phyloP scores from a whole-genome alignment of 2,329 filamentous ascomycete genomes.

The Plectosphaerella plurivora region DNA sequence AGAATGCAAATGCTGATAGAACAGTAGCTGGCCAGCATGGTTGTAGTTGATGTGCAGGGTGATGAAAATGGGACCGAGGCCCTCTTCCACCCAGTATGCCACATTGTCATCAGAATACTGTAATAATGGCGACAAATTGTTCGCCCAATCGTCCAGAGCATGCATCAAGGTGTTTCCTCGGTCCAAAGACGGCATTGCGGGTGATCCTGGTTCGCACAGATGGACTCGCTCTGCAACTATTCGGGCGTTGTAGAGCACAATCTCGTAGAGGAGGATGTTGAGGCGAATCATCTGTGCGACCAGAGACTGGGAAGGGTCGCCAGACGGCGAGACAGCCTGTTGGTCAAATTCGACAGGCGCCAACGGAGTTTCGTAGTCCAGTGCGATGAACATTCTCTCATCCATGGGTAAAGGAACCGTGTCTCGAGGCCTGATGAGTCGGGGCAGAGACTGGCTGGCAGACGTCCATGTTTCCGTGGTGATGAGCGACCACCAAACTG shows the following conservation, averaged over 20 bases:
- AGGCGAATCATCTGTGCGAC: conserved; percentile 22
- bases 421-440: conserved; percentile 11
- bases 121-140: conserved; percentile 26
- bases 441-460: conserved; percentile 14
- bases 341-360: not conserved
- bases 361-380: not conserved
- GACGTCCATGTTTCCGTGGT: conserved; percentile 16
- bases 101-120: conserved; percentile 33
- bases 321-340: not conserved
- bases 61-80: conserved; percentile 36
- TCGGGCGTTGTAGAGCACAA: conserved; percentile 31
- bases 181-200: too few relatives aligned
- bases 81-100: conserved; percentile 23
- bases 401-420: conserved; percentile 28
- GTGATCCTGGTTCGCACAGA: too few relatives aligned
- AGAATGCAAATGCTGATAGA: conserved; percentile 36
- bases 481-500: conserved; percentile 17
- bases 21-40: conserved; percentile 39
- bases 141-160: conserved; percentile 27
- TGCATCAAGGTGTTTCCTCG: conserved; percentile 2
- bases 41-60: conserved; percentile 41
- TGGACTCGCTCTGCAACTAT: conserved; percentile 15
- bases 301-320: conserved; percentile 14
- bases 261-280: conserved; percentile 26
- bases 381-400: conserved; percentile 25